Base-by-base conservation (phyloP, 2,329 filamentous ascomycete species). In the Gyromitra esculenta region DNA sequence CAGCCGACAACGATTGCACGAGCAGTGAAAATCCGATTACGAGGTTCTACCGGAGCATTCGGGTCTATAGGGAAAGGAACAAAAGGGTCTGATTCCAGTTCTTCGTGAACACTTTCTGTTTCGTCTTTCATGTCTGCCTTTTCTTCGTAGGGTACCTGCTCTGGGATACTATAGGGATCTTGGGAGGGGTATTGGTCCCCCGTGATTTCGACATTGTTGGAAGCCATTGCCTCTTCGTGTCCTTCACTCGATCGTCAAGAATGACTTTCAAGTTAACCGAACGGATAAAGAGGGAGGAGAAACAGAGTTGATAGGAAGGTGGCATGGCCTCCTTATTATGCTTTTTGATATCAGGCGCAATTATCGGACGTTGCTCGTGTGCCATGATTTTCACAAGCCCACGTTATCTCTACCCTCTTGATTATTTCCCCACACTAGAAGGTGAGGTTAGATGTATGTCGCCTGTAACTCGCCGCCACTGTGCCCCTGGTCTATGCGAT, bases 1-100 rank as follows among this genome's bases (percentile, higher is more conserved):
- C 87, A 85, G 59, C 89, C 88, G 43, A 88, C 83, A 50, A 89
- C 73, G 31, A 90, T 82, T 15, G 88, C 88, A 57, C 88, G 86
- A 43, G 87, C 80, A 6, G 88, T 90, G 59, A 90, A 80, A 65
- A 89, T 87, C 77, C 85, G 83, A 11, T 83, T 81, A 52, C 68
- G 37, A 43, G 77, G 13, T 78, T 87, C 85, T 67, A 86, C 85
- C 56, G 81, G 80, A n/a, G 85, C 78, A 18, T 84, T 83, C 79
- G 85, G 84, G 39, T 84, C 80, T 0, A 82, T 79, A 11, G 85
- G 85, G 60, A 86, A 85, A 35, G 84, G 85, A 39, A 76, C 68
- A 63, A 80, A 81, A 25, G 79, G 77, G 54, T 81, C 80, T 7
- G 77, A 67, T 15, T 79, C 76, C 18, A 64, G 43, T 65, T 76